phyloP scores from a whole-genome alignment of 2,329 filamentous ascomycete genomes.

The Aspergillus pseudoglaucus region DNA sequence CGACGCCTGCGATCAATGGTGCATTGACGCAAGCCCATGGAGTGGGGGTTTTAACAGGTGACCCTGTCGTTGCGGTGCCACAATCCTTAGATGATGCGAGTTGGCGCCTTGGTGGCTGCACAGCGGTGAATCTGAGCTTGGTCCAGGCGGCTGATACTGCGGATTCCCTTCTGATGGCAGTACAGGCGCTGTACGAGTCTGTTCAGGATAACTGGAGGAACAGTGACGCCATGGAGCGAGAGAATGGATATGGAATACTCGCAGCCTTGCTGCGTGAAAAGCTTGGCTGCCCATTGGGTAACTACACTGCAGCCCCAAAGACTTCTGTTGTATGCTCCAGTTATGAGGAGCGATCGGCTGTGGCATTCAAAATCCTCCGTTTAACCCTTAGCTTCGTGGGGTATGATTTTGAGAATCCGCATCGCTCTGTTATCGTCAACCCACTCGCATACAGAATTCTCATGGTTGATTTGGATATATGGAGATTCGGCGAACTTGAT shows the following conservation, averaged over 20 bases:
- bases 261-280: slow-evolving; percentile 79
- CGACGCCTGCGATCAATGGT: slow-evolving; percentile 80
- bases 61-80: slow-evolving; percentile 72
- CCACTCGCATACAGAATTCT: slow-evolving; percentile 88
- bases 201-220: slow-evolving; percentile 93
- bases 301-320: slow-evolving; percentile 37
- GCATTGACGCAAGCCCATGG: slow-evolving; percentile 76
- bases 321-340: slow-evolving; percentile 29
- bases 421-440: slow-evolving; percentile 90
- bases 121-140: slow-evolving; percentile 75
- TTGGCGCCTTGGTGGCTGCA: slow-evolving; percentile 89
- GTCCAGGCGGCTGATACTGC: slow-evolving; percentile 68
- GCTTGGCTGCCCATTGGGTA: slow-evolving; percentile 41
- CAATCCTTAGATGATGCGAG: slow-evolving; percentile 84
- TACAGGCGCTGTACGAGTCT: slow-evolving; percentile 77
- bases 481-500: slow-evolving; percentile 69
- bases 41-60: slow-evolving; percentile 72
- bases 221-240: slow-evolving; percentile 94
- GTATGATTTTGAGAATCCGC: slow-evolving; percentile 70
- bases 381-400: slow-evolving; percentile 81
- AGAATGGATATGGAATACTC: slow-evolving; percentile 86
- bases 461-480: slow-evolving; percentile 87
- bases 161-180: slow-evolving; percentile 66
- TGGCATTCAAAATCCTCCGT: slow-evolving; percentile 60
- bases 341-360: slow-evolving; percentile 44